A percentile compares a stretch with the other conserved stretches of the same genome.
Evolutionary conservation across 176 grass and related monocot genomes (phyloP).

Genomic region (Hsuehochloa calcarea): DNA sequence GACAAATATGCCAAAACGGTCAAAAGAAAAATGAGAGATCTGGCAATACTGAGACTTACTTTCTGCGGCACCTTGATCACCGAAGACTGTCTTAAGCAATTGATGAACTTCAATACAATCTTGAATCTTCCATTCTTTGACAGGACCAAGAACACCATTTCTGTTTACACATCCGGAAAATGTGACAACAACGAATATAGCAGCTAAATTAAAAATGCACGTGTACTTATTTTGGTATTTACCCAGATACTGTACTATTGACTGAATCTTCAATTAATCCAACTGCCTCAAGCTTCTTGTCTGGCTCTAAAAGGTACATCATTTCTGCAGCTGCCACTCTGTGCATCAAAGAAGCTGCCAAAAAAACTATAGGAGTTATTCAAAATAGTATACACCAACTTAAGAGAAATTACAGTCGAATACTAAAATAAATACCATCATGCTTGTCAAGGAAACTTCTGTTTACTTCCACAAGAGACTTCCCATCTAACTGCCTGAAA

Average conservation of each 20-base stretch:
- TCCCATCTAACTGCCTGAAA: conserved; percentile 76
- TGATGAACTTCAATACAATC: too few relatives aligned
- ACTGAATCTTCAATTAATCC: too few relatives aligned
- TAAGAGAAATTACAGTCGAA: not conserved
- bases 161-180: too few relatives aligned
- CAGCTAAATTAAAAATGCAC: too few relatives aligned
- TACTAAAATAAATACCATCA: conserved; percentile 45
- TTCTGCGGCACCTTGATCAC: not conserved
- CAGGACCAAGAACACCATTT: not conserved
- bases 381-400: not conserved
- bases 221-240: too few relatives aligned
- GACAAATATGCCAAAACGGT: too few relatives aligned
- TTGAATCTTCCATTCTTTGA: not conserved
- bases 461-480: conserved; percentile 82
- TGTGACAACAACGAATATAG: too few relatives aligned
- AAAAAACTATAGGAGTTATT: too few relatives aligned
- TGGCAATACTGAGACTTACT: not conserved
- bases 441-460: conserved; percentile 73
- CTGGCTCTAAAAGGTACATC: not conserved
- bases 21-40: not conserved
- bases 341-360: too few relatives aligned
- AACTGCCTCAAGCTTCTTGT: too few relatives aligned
- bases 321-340: not conserved
- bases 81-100: not conserved
- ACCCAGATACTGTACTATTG: not conserved